phyloP scores from a whole-genome alignment of 306 rosid species.

The Quercus variabilis region DNA sequence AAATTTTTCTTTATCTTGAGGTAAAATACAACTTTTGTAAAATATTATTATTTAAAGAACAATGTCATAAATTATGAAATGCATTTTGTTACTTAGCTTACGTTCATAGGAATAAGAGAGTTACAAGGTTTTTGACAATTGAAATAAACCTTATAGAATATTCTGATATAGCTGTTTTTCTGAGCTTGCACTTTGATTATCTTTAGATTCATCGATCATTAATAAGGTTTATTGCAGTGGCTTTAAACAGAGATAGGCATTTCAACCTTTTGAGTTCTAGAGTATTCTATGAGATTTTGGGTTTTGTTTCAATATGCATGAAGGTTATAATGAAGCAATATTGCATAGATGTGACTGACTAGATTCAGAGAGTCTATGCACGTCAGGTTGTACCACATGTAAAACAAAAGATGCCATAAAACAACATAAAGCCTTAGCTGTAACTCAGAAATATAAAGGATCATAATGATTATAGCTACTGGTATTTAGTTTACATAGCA shows the following conservation, averaged over 20 bases:
- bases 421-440: constrained; percentile 16
- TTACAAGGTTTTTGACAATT: too few species aligned
- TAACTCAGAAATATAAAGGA: constrained; percentile 13
- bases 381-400: constrained; percentile 11
- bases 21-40: too few species aligned
- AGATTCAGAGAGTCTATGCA: neutral
- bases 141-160: too few species aligned
- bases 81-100: too few species aligned
- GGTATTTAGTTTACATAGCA: neutral
- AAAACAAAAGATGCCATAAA: constrained; percentile 25
- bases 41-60: too few species aligned
- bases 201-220: neutral
- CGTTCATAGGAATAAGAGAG: too few species aligned
- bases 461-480: constrained; percentile 5
- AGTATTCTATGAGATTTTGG: neutral
- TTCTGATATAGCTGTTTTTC: too few species aligned
- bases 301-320: neutral
- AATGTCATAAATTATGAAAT: too few species aligned
- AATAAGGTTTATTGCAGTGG: neutral
- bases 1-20: too few species aligned
- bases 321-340: neutral
- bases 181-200: neutral
- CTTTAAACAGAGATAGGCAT: neutral
- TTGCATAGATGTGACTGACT: neutral
- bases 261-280: neutral